Evolutionary conservation across 2,329 filamentous ascomycete genomes (phyloP).

Genomic region (Leptosphaerulina australis): DNA sequence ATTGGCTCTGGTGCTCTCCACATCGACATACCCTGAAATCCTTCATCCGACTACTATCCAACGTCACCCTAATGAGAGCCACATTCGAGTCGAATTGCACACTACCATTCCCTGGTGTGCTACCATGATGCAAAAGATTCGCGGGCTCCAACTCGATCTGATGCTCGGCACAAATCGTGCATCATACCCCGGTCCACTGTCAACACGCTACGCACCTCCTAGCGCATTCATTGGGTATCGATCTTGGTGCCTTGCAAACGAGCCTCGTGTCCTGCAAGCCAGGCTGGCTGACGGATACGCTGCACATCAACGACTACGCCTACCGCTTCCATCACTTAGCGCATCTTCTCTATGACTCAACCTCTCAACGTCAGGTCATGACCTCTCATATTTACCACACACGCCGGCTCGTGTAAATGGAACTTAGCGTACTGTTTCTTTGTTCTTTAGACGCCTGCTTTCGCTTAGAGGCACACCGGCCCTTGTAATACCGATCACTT

Average conservation of each 20-base stretch:
- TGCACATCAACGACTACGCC: slow-evolving; percentile 25
- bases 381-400: slow-evolving; percentile 38
- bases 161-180: slow-evolving; percentile 34
- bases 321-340: slow-evolving; percentile 25
- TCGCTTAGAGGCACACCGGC: slow-evolving; percentile 18
- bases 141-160: slow-evolving; percentile 34
- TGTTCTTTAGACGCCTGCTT: slow-evolving; percentile 38
- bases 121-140: slow-evolving; percentile 32
- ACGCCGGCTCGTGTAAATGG: slow-evolving; percentile 47
- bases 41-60: slow-evolving; percentile 11
- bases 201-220: slow-evolving; percentile 9
- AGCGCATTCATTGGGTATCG: slow-evolving; percentile 25
- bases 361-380: slow-evolving; percentile 32
- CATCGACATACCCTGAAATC: slow-evolving; percentile 28
- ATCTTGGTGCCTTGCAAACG: slow-evolving; percentile 22
- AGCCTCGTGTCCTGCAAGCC: slow-evolving; percentile 28
- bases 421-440: slow-evolving; percentile 28
- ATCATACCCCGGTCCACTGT: slow-evolving; percentile 23
- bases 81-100: slow-evolving; percentile 26
- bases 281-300: slow-evolving; percentile 23
- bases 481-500: slow-evolving; percentile 47
- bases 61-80: slow-evolving; percentile 27
- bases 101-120: slow-evolving; percentile 25
- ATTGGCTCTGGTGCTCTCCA: slow-evolving; percentile 35
- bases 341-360: slow-evolving; percentile 27